Base-by-base conservation (phyloP, 768 basidiomycete genomes). In the Pulveroboletus sp. region DNA sequence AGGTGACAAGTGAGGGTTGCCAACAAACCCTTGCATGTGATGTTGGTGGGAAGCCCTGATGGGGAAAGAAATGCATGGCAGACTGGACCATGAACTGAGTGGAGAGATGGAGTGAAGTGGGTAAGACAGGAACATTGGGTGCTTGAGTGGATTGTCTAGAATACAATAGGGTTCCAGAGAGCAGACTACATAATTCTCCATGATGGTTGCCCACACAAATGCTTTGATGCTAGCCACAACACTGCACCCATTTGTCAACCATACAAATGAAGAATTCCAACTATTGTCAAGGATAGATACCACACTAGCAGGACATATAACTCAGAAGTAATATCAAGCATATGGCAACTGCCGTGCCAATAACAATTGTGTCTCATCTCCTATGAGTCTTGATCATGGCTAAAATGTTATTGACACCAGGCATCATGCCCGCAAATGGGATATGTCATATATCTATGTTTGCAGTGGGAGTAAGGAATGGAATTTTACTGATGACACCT, bases 311-410 rank as follows among this genome's bases (percentile, higher is more conserved):
- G 30, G 56, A 56, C 57, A 76, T 66, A 50, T 83, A 85, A 34
- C 71, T 76, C 46, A 85, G 58, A 3, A 87, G 61, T 16, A 78
- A 61, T 34, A 99, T 72, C 35, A 83, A 73, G 67, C 92, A 92
- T 22, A 89, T 64, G n/a, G 89, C 93, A 59, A 94, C 86, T n/a
- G 95, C 73, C 49, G 82, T 71, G 9, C 93, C 94, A 66, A 98
- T 68, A 57, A 97, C 91, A 54, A 97, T 77, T 3, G 90, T 81
- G 68, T 99, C 96, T 62, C 93, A 74, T 51, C 94, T 76, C 59
- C 95, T 79, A 38, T 95, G 80, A 13, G 90, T 84, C 65, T 89
- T 89, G 67, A 99, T 97, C 90, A 98, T 93, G 2, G 78, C 78
- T 30, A 98, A 73, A 36, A 98, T 69, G 51, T 86, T 89, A 70